Percentiles rank a stretch among this genome's conserved stretches.
Conservation (phyloP, 1,139 yeast genomes). For the Wickerhamomyces sp. region DNA sequence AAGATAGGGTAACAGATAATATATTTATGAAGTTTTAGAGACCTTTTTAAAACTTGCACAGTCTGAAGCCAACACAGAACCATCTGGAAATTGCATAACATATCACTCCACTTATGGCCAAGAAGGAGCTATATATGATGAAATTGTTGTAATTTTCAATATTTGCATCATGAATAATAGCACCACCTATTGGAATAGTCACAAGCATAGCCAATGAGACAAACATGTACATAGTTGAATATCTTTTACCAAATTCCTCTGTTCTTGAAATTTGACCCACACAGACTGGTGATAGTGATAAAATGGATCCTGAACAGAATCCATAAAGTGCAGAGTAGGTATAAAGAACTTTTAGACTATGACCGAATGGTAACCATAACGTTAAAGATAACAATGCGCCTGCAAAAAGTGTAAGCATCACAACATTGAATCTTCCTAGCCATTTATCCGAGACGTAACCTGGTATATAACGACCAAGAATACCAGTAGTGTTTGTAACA, state of each 20-base stretch:
- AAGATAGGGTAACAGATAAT: no score
- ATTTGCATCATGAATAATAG: slow-evolving; percentile 36
- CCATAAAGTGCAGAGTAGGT: slow-evolving; percentile 50
- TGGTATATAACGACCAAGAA: slow-evolving; percentile 43
- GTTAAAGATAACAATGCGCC: slow-evolving; percentile 36
- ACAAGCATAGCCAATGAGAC: slow-evolving; percentile 41
- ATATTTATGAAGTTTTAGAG: no score
- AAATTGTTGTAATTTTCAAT: slow-evolving; percentile 29
- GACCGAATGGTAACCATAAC: slow-evolving; percentile 52
- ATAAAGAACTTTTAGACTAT: slow-evolving; percentile 24
- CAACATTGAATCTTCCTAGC: slow-evolving; percentile 48
- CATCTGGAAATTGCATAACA: slow-evolving; percentile 30
- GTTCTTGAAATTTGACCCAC: slow-evolving; percentile 57
- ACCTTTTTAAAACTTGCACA: slow-evolving; percentile 12
- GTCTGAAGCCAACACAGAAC: slow-evolving; percentile 30
- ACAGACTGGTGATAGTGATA: slow-evolving; percentile 43
- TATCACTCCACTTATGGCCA: slow-evolving; percentile 28
- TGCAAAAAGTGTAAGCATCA: slow-evolving; percentile 33
- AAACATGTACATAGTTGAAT: slow-evolving; percentile 41
- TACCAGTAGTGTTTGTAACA: slow-evolving; percentile 42
- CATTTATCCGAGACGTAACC: slow-evolving; percentile 43
- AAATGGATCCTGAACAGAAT: slow-evolving; percentile 42
- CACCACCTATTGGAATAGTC: slow-evolving; percentile 33
- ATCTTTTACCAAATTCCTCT: slow-evolving; percentile 41
- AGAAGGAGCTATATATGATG: slow-evolving; percentile 32